Percentiles rank a stretch among this genome's conserved stretches.
phyloP scores from a whole-genome alignment of 768 basidiomycete genomes.

The Termitomyces sp. region DNA sequence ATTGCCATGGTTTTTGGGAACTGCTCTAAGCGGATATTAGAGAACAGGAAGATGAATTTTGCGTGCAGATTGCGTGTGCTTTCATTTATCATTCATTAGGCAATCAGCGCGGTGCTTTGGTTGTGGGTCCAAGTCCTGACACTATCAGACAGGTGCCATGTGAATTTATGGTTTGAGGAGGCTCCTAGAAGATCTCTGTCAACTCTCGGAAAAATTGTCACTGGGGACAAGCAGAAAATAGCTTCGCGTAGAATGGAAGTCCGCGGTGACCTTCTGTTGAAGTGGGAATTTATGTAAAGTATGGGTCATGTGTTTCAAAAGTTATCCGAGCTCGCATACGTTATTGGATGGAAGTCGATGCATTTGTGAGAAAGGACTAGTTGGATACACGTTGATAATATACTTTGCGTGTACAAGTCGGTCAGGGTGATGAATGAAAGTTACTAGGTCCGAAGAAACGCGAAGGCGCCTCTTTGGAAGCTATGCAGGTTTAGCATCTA shows the following conservation, averaged over 20 bases:
- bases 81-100: not conserved
- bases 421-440: not conserved
- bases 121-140: not conserved
- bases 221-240: not conserved
- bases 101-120: too few species aligned
- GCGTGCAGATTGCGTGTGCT: too few species aligned
- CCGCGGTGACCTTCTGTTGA: not conserved
- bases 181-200: not conserved
- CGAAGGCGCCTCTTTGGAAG: not conserved
- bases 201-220: not conserved
- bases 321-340: not conserved
- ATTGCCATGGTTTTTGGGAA: too few species aligned
- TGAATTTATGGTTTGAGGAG: not conserved
- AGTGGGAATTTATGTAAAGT: not conserved
- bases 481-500: conserved; percentile 28
- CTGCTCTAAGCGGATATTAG: too few species aligned
- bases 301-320: not conserved
- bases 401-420: not conserved
- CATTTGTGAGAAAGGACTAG: not conserved
- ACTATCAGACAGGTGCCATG: not conserved
- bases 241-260: not conserved
- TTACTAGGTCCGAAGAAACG: not conserved
- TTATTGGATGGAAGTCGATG: not conserved
- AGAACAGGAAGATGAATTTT: not conserved
- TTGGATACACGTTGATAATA: not conserved